phyloP scores from a whole-genome alignment of 2,329 filamentous ascomycete genomes.

The Trichoderma pleuroti region DNA sequence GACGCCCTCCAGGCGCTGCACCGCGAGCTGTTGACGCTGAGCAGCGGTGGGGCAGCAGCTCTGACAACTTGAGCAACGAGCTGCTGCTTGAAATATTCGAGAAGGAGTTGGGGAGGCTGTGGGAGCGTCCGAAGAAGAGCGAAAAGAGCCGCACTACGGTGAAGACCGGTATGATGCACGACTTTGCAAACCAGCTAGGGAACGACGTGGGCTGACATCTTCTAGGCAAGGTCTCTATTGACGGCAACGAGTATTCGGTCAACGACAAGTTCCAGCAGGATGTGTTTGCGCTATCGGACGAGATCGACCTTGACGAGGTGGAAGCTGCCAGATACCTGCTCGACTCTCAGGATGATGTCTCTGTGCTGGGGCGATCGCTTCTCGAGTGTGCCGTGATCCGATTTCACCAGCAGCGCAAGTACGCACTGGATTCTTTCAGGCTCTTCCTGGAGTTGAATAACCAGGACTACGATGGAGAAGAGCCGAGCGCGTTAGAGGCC shows the following conservation, averaged over 20 bases:
- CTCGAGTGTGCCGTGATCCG: constrained; percentile 78
- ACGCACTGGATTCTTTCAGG: constrained; percentile 77
- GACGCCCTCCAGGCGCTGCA: constrained; percentile 80
- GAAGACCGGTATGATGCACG: constrained; percentile 54
- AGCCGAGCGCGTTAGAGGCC: constrained; percentile 31
- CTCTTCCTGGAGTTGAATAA: constrained; percentile 68
- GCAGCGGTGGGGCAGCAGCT: constrained; percentile 58
- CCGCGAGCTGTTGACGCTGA: constrained; percentile 74
- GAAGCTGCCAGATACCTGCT: constrained; percentile 75
- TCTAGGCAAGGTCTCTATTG: constrained; percentile 70
- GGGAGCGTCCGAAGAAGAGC: constrained; percentile 68
- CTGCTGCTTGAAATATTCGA: constrained; percentile 69
- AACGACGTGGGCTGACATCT: constrained; percentile 19
- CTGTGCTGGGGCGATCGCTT: constrained; percentile 66
- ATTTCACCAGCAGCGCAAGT: constrained; percentile 83
- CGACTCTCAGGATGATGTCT: constrained; percentile 66
- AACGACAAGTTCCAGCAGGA: constrained; percentile 86
- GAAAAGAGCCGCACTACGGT: constrained; percentile 71
- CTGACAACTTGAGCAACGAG: constrained; percentile 66
- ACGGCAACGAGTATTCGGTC: constrained; percentile 70
- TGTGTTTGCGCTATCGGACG: constrained; percentile 77
- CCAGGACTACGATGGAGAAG: constrained; percentile 51
- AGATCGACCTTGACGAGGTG: constrained; percentile 84
- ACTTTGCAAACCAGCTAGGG: background rate
- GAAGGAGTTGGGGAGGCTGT: constrained; percentile 68